These are phyloP conservation scores for Paecilomyces fulvus DNA, from an alignment of 2,329 filamentous ascomycete genomes.

Conservation along the genomic window DNA sequence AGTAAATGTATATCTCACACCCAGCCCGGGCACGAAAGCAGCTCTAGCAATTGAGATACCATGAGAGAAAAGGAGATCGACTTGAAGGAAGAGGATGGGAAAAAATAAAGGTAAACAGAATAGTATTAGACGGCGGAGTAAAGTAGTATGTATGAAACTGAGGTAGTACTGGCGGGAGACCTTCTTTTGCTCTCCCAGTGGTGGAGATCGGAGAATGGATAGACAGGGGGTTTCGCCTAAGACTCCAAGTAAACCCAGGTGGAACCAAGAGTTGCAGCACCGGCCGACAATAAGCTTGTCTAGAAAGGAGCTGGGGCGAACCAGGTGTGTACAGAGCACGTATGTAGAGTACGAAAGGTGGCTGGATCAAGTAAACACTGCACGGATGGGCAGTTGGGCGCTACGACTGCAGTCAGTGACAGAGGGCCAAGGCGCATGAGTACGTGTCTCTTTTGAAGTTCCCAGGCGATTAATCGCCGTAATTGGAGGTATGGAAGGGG, in stretches of 20 bases:
- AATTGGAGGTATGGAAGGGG: background rate
- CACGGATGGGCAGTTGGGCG: background rate
- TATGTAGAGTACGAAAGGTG: background rate
- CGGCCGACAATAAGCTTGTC: background rate
- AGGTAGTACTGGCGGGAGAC: conserved; percentile 13
- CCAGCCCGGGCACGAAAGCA: background rate
- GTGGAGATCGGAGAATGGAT: conserved; percentile 5
- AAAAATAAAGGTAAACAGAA: background rate
- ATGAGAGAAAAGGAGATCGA: background rate
- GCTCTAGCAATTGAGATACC: background rate
- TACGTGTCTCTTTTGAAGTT: background rate
- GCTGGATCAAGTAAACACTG: background rate
- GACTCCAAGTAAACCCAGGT: background rate
- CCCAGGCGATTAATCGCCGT: background rate
- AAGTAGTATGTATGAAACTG: conserved; percentile 12
- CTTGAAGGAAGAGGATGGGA: background rate
- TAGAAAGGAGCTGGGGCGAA: background rate
- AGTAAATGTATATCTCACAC: background rate
- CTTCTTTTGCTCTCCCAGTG: conserved; percentile 6
- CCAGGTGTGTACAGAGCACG: background rate
- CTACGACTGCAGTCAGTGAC: background rate
- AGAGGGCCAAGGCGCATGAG: background rate
- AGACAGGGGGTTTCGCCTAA: background rate
- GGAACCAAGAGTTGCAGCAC: background rate
- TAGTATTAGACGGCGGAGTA: conserved; percentile 3